A percentile compares a stretch with the other conserved stretches of the same genome.
These are phyloP conservation scores for Eucalyptus virginea DNA, from an alignment of 345 rosid genomes.

Conservation along the genomic window DNA sequence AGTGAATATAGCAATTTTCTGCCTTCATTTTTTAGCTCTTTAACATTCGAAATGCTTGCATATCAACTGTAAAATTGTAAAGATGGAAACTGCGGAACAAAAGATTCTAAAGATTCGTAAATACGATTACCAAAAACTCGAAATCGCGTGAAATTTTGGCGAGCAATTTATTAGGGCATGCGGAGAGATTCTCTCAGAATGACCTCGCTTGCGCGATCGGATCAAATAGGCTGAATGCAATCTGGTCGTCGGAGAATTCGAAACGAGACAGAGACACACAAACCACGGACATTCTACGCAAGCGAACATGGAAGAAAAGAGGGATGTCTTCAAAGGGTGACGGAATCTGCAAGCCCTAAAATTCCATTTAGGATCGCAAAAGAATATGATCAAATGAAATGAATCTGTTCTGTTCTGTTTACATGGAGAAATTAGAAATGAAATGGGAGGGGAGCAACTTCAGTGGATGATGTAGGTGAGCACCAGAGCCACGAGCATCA, in stretches of 20 bases:
- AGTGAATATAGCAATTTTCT: background rate
- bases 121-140: background rate
- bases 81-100: background rate
- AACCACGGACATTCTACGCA: background rate
- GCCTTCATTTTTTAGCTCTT: background rate
- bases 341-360: background rate
- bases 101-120: background rate
- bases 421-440: background rate
- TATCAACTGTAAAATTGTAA: background rate
- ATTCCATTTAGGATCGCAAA: background rate
- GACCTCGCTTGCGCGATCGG: too few species aligned
- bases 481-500: background rate
- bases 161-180: background rate
- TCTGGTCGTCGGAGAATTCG: background rate
- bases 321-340: too few species aligned
- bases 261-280: background rate
- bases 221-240: too few species aligned
- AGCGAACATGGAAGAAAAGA: background rate
- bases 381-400: background rate
- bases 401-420: too few species aligned
- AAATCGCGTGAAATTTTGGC: background rate
- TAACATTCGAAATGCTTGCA: background rate
- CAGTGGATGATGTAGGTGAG: constrained; percentile 4
- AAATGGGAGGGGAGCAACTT: background rate
- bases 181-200: background rate